Percentiles rank a stretch among this genome's conserved stretches.
These are phyloP conservation scores for Penicillium sp. DNA, from an alignment of 2,329 filamentous ascomycete genomes.

Conservation along the genomic window DNA sequence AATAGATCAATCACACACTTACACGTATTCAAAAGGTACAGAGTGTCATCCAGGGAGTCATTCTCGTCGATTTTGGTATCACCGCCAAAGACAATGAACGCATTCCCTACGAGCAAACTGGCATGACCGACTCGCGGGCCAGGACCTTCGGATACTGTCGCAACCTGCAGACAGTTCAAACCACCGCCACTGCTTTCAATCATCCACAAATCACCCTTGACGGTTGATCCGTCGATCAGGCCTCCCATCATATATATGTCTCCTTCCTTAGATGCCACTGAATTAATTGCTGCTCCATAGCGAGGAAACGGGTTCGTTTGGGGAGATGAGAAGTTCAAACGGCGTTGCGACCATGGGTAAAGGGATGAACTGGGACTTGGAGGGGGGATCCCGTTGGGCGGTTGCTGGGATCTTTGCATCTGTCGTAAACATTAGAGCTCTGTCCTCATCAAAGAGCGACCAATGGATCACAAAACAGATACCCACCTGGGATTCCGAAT, in stretches of 20 bases:
- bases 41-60: constrained; percentile 87
- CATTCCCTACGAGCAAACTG: constrained; percentile 92
- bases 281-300: constrained; percentile 95
- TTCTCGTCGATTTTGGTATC: constrained; percentile 96
- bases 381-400: constrained; percentile 53
- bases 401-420: constrained; percentile 45
- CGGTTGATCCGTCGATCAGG: constrained; percentile 87
- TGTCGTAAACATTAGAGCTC: constrained; percentile 10
- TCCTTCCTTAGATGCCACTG: constrained; percentile 89
- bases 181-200: constrained; percentile 80
- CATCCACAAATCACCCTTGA: constrained; percentile 97
- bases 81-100: constrained; percentile 97
- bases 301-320: constrained; percentile 87
- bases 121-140: constrained; percentile 92
- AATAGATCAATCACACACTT: constrained; percentile 44
- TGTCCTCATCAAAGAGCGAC: background rate
- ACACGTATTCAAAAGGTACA: constrained; percentile 98
- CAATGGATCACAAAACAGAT: background rate
- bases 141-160: constrained; percentile 88
- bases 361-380: constrained; percentile 70
- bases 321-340: constrained; percentile 78
- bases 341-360: constrained; percentile 93
- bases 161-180: constrained; percentile 86
- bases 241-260: constrained; percentile 98
- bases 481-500: constrained; percentile 56